These are phyloP conservation scores for Pleurozium schreberi DNA, from an alignment of 225 moss, liverwort and hornwort species.

Conservation along the genomic window DNA sequence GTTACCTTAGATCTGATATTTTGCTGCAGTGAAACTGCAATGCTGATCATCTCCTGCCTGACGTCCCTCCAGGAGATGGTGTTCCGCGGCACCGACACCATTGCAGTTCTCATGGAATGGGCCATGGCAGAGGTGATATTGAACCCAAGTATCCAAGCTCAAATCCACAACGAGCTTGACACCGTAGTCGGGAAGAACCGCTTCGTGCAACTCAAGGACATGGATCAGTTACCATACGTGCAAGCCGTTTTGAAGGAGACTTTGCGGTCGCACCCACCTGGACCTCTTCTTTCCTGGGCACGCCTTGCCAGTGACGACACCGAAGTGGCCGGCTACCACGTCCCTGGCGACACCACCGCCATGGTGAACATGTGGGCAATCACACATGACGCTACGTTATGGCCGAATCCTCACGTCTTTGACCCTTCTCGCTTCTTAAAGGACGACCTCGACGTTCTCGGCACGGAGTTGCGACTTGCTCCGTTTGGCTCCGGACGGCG, in stretches of 20 bases:
- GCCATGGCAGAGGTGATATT: background rate
- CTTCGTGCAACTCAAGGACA: background rate
- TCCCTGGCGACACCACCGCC: background rate
- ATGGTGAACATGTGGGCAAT: background rate
- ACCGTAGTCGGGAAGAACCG: background rate
- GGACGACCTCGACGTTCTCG: constrained; percentile 28
- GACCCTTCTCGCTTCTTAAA: constrained; percentile 27
- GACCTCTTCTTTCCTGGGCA: background rate
- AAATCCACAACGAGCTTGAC: background rate
- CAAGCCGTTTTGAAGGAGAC: background rate
- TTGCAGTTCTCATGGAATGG: constrained; percentile 62
- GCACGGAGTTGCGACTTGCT: constrained; percentile 46
- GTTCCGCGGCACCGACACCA: constrained; percentile 52
- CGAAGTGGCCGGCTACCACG: background rate
- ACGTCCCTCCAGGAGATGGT: constrained; percentile 50
- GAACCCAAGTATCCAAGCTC: background rate
- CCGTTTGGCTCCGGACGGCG: constrained; percentile 59
- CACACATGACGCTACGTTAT: background rate
- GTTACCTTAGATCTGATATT: background rate
- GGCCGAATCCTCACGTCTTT: constrained; percentile 26
- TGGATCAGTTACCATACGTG: background rate
- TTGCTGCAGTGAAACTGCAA: background rate
- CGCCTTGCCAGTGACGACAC: background rate
- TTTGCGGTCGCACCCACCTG: background rate
- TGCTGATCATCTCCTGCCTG: too few species aligned